Percentiles rank a stretch among this genome's conserved stretches.
phyloP scores from a whole-genome alignment of 495 filamentous ascomycete genomes.

The Annulohypoxylon bovei region DNA sequence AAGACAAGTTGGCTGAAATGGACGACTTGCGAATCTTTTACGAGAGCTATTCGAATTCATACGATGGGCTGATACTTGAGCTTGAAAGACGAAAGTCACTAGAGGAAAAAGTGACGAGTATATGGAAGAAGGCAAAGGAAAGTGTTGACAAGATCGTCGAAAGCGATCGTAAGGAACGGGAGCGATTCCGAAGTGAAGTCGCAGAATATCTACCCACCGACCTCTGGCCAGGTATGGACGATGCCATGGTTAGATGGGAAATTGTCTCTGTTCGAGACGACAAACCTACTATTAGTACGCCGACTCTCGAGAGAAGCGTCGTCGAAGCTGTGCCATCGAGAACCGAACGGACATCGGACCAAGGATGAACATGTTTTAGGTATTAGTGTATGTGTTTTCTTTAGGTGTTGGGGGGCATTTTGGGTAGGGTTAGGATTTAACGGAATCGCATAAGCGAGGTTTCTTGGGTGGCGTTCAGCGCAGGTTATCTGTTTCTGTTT shows the following conservation, averaged over 20 bases:
- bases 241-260: conserved; percentile 53
- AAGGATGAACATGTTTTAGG: conserved; percentile 7
- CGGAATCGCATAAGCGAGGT: not conserved
- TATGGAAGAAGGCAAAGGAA: conserved; percentile 77
- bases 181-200: conserved; percentile 81
- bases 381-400: not conserved
- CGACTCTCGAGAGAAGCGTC: conserved; percentile 42
- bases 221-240: conserved; percentile 79
- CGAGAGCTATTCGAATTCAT: conserved; percentile 82
- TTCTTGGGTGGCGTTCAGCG: conserved; percentile 14
- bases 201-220: conserved; percentile 89
- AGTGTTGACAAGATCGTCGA: conserved; percentile 80
- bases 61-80: conserved; percentile 85
- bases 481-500: not conserved
- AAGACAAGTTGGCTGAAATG: conserved; percentile 74
- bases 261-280: conserved; percentile 50
- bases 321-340: conserved; percentile 35
- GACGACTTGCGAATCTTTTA: conserved; percentile 79
- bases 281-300: conserved; percentile 19
- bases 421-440: conserved; percentile 13
- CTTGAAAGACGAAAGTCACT: conserved; percentile 75
- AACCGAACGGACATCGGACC: conserved; percentile 2
- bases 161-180: conserved; percentile 76
- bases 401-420: not conserved
- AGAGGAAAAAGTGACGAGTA: conserved; percentile 75